phyloP scores from a whole-genome alignment of 208 protist species.

The Trypanosoma rangeli region DNA sequence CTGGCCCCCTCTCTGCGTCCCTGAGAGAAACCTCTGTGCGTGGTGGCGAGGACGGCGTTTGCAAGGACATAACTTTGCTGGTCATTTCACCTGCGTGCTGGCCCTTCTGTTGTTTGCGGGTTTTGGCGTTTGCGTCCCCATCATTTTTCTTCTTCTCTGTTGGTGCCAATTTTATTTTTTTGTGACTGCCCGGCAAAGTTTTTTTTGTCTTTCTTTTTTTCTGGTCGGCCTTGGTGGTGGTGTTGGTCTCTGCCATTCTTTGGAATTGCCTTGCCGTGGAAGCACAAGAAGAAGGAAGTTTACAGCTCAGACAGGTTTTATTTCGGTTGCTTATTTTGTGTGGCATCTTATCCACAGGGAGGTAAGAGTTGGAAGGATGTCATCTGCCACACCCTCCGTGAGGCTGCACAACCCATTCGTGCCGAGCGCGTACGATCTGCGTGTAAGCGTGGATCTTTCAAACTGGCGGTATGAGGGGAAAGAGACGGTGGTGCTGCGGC shows the following conservation, averaged over 20 bases:
- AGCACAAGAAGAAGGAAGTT: background rate
- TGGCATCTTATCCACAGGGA: background rate
- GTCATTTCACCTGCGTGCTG: background rate
- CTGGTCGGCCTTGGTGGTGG: background rate
- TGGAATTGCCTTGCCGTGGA: background rate
- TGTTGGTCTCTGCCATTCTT: background rate
- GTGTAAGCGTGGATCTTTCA: constrained; percentile 61
- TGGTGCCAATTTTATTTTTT: background rate
- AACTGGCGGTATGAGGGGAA: constrained; percentile 72
- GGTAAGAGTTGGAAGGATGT: background rate
- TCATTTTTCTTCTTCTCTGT: background rate
- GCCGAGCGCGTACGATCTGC: constrained; percentile 65
- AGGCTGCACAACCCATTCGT: constrained; percentile 80
- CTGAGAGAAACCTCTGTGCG: background rate
- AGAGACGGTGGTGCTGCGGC: constrained; percentile 64
- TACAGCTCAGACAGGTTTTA: background rate
- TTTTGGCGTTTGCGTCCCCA: background rate
- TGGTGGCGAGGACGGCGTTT: background rate
- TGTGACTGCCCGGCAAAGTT: background rate
- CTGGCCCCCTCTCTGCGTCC: background rate
- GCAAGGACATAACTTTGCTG: background rate
- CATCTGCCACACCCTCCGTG: constrained; percentile 29
- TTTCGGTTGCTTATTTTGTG: background rate
- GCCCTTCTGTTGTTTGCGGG: background rate
- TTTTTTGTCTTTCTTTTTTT: background rate